These are phyloP conservation scores for Lonicera japonica DNA, from an alignment of 129 eudicot species.

Conservation along the genomic window DNA sequence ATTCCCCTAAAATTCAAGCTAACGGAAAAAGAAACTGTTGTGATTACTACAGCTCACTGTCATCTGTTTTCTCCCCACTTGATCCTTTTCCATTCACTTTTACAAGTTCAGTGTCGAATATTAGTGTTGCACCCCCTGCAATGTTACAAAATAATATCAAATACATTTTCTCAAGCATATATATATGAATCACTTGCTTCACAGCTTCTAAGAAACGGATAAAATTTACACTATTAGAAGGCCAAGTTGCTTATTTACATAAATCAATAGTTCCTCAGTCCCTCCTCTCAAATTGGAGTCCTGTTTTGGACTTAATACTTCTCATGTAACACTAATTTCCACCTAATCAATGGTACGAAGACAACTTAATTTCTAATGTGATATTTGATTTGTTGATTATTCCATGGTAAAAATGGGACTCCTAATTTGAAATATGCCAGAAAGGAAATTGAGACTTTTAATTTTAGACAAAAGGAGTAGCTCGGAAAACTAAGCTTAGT, in stretches of 20 bases:
- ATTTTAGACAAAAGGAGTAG: too few species aligned
- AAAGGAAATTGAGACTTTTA: too few species aligned
- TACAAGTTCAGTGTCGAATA: slow-evolving; percentile 92
- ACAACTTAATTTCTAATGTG: too few species aligned
- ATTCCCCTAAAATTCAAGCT: slow-evolving; percentile 12
- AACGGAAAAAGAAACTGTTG: slow-evolving; percentile 11
- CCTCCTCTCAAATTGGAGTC: too few species aligned
- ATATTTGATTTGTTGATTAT: too few species aligned
- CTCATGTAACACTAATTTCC: too few species aligned
- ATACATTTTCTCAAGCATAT: not conserved
- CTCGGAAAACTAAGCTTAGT: too few species aligned
- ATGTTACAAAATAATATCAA: not conserved
- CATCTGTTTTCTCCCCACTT: slow-evolving; percentile 29
- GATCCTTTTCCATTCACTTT: slow-evolving; percentile 73
- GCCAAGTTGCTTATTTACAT: not conserved
- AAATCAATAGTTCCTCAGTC: too few species aligned
- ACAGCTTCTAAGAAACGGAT: not conserved
- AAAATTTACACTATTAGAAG: not conserved
- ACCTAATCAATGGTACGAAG: too few species aligned
- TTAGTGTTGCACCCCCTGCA: slow-evolving; percentile 92
- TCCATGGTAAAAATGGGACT: too few species aligned
- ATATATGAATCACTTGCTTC: not conserved
- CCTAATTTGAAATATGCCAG: too few species aligned
- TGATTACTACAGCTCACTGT: slow-evolving; percentile 54
- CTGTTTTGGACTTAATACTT: too few species aligned